Evolutionary conservation across 2,329 filamentous ascomycete species (phyloP), one percentile per base, ranked within the genome.

Genomic region (Xylaria sp.): DNA sequence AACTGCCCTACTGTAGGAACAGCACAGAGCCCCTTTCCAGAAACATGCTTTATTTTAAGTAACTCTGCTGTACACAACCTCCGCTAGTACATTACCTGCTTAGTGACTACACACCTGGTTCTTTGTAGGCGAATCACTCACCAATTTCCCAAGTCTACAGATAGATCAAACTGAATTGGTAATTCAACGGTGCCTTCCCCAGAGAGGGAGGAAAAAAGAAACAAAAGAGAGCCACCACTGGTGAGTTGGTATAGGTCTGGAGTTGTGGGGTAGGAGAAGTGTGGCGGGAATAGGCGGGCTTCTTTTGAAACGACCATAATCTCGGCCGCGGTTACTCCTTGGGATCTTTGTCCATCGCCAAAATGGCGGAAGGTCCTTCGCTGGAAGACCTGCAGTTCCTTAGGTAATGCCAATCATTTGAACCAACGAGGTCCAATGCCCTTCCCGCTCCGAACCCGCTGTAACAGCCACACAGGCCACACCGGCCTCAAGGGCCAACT

Each of bases 251-350:
- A 63, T 23, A 52, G 56, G 64, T 18, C 25, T 25, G 32, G 12
- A 48, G 25, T 25, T 18, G 51, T 10, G 39, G 48, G 32, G 23
- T 46, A 52, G 23, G 15, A 37, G 39, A 52, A 55, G 18, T n/a
- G 46, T 48, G 62, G 57, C 59, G 63, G 39, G 39, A 58, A 54
- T 51, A 13, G 54, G 62, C 57, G 18, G 54, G 62, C 61, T 57
- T 60, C 13, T 70, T 52, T 65, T 72, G 72, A 73, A 73, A 73
- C 72, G 37, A 69, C 68, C 63, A 56, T 70, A 72, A 72, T 73
- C 37, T 72, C 63, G 63, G 69, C 67, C 64, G 51, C 46, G 61
- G 56, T 58, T 59, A 46, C 39, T 44, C 12, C 56, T 46, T 58
- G 32, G 28, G 39, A 25, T 44, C 6, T 15, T 46, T 44, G 41